Base-by-base conservation (phyloP, 2,329 filamentous ascomycete genomes). In the Botrytis fabae region DNA sequence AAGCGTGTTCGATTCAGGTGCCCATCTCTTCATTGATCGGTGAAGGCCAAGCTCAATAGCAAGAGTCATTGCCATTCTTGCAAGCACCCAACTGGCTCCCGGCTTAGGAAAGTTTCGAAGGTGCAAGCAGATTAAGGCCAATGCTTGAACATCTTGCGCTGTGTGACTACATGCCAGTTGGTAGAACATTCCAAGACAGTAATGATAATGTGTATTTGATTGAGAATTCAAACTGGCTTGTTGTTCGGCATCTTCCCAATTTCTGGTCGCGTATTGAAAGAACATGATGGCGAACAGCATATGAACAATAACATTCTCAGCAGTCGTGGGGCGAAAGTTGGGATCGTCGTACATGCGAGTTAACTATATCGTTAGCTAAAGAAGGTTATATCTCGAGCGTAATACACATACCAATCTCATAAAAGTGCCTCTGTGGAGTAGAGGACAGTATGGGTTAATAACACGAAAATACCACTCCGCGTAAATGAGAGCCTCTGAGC, bases 121-220 rank as follows among this genome's bases (percentile, higher is more conserved):
- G 80, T 95, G 92, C 4, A 88, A 83, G 73, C 90, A 90, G 28
- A 97, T 89, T 82, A 96, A 83, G 18, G 90, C 85, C 78, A 96
- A 81, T 5, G 92, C 93, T 81, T 96, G 93, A 12, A 94, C 85
- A 69, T 93, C 89, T 63, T 89, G 84, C 22, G 94, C 82, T 0
- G 88, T 89, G 72, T 88, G 88, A 28, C 89, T 88, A 9, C 84
- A 84, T 22, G 89, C 82, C 6, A 97, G 83, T 65, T 93, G 85
- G 75, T 89, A 91, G 76, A 92, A 89, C 80, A 91, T 90, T 79
- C 88, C 89, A 62, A 95, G 82, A 1, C 91, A 87, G 79, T 91
- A 95, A 78, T 94, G 91, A 77, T 95, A 95, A 80, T 96, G 93
- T 71, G 88, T 88, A 81, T 94, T 93, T 5, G 92, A 93, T 69